These are phyloP conservation scores for Phytophthora idaei DNA, from an alignment of 352 stramenopile genomes.

Conservation along the genomic window DNA sequence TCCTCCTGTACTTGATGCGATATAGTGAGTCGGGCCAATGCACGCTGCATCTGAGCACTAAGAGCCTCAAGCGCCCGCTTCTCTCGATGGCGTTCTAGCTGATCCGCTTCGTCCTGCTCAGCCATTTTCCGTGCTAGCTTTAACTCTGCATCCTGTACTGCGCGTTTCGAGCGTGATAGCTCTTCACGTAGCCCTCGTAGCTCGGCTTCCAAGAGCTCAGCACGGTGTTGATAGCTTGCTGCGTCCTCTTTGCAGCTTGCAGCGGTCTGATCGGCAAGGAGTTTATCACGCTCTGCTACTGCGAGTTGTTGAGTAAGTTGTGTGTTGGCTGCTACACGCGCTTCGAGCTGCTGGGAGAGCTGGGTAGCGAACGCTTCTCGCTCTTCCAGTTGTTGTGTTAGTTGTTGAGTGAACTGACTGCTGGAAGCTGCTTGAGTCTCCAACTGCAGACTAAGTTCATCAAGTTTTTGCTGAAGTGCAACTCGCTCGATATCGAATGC, in stretches of 20 bases:
- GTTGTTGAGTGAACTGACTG: not conserved
- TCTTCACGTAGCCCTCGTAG: conserved; percentile 25
- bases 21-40: conserved; percentile 56
- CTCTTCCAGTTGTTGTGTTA: conserved; percentile 19
- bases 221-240: conserved; percentile 20
- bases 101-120: conserved; percentile 45
- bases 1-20: conserved; percentile 57
- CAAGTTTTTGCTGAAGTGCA: conserved; percentile 30
- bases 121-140: conserved; percentile 19
- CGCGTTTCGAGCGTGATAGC: conserved; percentile 25
- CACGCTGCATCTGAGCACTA: conserved; percentile 55
- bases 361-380: conserved; percentile 8
- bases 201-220: conserved; percentile 26
- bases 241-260: conserved; percentile 22
- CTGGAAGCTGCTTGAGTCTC: conserved; percentile 15
- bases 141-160: conserved; percentile 28
- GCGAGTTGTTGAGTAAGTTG: conserved; percentile 42
- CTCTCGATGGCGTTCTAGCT: conserved; percentile 47
- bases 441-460: conserved; percentile 41
- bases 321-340: conserved; percentile 28
- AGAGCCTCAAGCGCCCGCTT: conserved; percentile 55
- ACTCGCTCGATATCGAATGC: conserved; percentile 36
- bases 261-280: conserved; percentile 24
- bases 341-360: conserved; percentile 33
- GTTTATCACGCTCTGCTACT: conserved; percentile 21